phyloP scores from a whole-genome alignment of 345 rosid genomes.

The Leavenworthia alabamica region DNA sequence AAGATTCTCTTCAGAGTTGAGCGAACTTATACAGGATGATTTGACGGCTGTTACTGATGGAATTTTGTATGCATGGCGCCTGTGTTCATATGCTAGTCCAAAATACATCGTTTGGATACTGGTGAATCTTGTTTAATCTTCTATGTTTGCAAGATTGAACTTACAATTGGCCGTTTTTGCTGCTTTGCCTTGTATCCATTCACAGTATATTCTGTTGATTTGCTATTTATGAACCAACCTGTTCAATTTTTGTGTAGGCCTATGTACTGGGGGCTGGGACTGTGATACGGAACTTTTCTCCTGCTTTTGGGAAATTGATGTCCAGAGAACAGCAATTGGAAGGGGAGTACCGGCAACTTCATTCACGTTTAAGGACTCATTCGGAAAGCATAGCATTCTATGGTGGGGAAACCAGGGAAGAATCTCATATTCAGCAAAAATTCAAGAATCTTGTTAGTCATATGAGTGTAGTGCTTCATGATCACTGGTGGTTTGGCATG shows the following conservation, averaged over 20 bases:
- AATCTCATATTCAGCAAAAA: constrained; percentile 77
- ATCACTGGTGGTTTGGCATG: constrained; percentile 99
- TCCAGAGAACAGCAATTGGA: constrained; percentile 91
- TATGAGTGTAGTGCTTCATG: constrained; percentile 72
- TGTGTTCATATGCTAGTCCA: constrained; percentile 96
- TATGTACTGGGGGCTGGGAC: constrained; percentile 91
- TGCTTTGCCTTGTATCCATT: not conserved
- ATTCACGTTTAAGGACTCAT: constrained; percentile 95
- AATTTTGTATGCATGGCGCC: constrained; percentile 86
- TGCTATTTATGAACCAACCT: constrained; percentile 8
- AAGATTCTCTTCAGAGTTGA: constrained; percentile 87
- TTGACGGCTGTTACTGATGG: constrained; percentile 83
- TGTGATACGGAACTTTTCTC: constrained; percentile 80
- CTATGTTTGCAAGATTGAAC: not conserved
- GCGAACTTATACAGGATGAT: constrained; percentile 90
- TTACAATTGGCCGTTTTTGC: not conserved
- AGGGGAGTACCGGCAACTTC: constrained; percentile 96
- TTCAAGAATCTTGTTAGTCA: constrained; percentile 70
- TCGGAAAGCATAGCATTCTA: constrained; percentile 98
- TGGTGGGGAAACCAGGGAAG: constrained; percentile 92
- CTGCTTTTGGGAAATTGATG: constrained; percentile 91
- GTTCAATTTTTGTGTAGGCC: constrained; percentile 43
- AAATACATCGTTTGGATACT: constrained; percentile 89
- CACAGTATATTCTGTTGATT: not conserved
- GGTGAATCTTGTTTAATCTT: constrained; percentile 43